Evolutionary conservation across 768 basidiomycete species (phyloP).

Genomic region (Pisolithus sp.): DNA sequence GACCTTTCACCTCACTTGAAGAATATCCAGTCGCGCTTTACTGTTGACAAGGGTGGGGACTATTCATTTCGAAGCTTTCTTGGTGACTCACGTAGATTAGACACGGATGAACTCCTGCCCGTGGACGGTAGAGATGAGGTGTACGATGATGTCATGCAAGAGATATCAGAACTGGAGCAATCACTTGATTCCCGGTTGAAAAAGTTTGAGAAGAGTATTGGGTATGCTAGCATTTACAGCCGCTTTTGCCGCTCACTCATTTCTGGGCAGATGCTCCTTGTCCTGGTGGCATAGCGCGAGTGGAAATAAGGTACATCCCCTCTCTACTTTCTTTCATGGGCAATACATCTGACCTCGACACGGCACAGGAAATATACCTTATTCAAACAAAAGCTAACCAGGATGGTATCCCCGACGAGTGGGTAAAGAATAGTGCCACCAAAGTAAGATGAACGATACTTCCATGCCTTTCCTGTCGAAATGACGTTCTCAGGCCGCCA

Average conservation of each 20-base stretch:
- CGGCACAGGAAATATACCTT: slow-evolving; percentile 80
- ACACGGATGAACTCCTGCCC: slow-evolving; percentile 68
- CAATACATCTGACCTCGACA: slow-evolving; percentile 1
- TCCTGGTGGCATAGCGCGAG: slow-evolving; percentile 71
- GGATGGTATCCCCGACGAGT: slow-evolving; percentile 70
- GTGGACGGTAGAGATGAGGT: slow-evolving; percentile 77
- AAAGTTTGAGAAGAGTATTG: slow-evolving; percentile 58
- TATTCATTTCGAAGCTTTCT: not conserved
- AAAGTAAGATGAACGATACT: slow-evolving; percentile 46
- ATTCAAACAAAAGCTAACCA: slow-evolving; percentile 61
- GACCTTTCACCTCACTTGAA: slow-evolving; percentile 68
- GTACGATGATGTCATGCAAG: slow-evolving; percentile 71
- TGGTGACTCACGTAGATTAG: slow-evolving; percentile 27
- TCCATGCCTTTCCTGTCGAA: not conserved
- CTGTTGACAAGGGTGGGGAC: slow-evolving; percentile 48
- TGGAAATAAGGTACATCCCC: slow-evolving; percentile 64
- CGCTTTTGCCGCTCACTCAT: slow-evolving; percentile 12
- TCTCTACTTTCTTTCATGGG: not conserved
- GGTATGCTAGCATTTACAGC: slow-evolving; percentile 35
- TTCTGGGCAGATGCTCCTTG: slow-evolving; percentile 40
- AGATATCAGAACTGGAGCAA: slow-evolving; percentile 65
- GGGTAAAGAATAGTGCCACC: slow-evolving; percentile 75
- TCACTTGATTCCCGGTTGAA: slow-evolving; percentile 63
- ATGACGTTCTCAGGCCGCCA: slow-evolving; percentile 44
- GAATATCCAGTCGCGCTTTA: slow-evolving; percentile 65